phyloP scores from a whole-genome alignment of 1,284 basidiomycete genomes.

The Ustilago loliicola region DNA sequence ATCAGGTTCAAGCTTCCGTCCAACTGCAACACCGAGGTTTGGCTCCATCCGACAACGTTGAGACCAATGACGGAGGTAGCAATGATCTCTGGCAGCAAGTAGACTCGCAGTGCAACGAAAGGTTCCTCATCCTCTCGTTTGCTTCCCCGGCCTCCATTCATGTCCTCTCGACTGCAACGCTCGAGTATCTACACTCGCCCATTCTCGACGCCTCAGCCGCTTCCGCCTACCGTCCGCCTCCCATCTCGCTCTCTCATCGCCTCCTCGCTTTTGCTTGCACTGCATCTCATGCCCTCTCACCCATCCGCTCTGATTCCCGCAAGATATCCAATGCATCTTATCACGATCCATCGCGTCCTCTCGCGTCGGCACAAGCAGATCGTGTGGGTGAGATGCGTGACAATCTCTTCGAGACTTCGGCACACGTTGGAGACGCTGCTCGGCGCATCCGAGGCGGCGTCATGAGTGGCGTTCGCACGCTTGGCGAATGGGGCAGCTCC shows the following conservation, averaged over 20 bases:
- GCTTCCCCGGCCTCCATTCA: conserved; percentile 40
- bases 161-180: conserved; percentile 27
- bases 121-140: conserved; percentile 41
- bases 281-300: conserved; percentile 1
- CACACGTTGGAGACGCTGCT: conserved; percentile 46
- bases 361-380: conserved; percentile 5
- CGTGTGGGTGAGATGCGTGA: conserved; percentile 50
- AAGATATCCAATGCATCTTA: conserved; percentile 15
- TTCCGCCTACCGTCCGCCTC: conserved; percentile 11
- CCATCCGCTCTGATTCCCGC: conserved; percentile 29
- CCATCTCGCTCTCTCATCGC: conserved; percentile 42
- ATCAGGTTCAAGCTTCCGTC: conserved; percentile 28
- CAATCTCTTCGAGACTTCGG: conserved; percentile 48
- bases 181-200: conserved; percentile 29
- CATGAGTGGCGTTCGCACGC: conserved; percentile 45
- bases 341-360: conserved; percentile 20
- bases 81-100: conserved; percentile 22
- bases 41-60: not conserved
- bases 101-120: conserved; percentile 33
- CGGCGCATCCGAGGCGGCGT: conserved; percentile 50
- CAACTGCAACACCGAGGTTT: conserved; percentile 21
- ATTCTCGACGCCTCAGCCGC: conserved; percentile 23
- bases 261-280: conserved; percentile 40
- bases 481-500: conserved; percentile 51
- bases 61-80: not conserved